Percentiles rank a stretch among this genome's conserved stretches.
Evolutionary conservation across 1,139 yeast species (phyloP).

Genomic region (Saccharomyces hybrid): DNA sequence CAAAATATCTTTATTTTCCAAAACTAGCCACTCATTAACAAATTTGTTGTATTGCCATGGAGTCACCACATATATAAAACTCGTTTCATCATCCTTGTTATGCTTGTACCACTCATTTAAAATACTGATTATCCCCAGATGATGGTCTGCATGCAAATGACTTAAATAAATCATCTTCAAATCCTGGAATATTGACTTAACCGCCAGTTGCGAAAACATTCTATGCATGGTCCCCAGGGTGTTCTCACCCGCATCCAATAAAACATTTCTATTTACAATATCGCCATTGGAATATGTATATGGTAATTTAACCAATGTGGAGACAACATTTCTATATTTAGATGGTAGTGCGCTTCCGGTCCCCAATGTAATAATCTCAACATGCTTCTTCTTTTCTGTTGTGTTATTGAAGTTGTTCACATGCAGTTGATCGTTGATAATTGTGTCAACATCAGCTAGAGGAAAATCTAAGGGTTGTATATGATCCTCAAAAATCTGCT

Average conservation of each 20-base stretch:
- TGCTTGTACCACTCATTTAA: conserved; percentile 59
- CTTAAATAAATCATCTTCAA: conserved; percentile 63
- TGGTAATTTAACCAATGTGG: conserved; percentile 69
- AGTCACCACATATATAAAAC: conserved; percentile 47
- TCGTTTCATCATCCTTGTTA: conserved; percentile 27
- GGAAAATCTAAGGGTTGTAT: conserved; percentile 32
- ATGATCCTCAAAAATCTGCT: conserved; percentile 38
- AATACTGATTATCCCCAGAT: conserved; percentile 70
- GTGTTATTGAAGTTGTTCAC: conserved; percentile 20
- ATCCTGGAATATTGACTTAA: conserved; percentile 41
- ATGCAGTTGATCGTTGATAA: conserved; percentile 16
- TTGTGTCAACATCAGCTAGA: conserved; percentile 11
- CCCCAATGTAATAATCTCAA: conserved; percentile 75
- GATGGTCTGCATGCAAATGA: conserved; percentile 97
- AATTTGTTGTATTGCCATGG: conserved; percentile 75
- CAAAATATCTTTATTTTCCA: conserved; percentile 43
- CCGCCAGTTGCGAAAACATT: conserved; percentile 44
- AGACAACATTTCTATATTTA: conserved; percentile 73
- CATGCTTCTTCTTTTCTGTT: conserved; percentile 37
- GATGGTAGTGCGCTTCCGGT: conserved; percentile 94
- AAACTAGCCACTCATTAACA: conserved; percentile 58
- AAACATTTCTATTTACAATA: conserved; percentile 38
- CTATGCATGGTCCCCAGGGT: conserved; percentile 70
- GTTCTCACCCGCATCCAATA: conserved; percentile 93
- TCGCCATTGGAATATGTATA: conserved; percentile 29